Base-by-base conservation (phyloP, 805 yeast genomes). In the Suhomyces kilbournensis region DNA sequence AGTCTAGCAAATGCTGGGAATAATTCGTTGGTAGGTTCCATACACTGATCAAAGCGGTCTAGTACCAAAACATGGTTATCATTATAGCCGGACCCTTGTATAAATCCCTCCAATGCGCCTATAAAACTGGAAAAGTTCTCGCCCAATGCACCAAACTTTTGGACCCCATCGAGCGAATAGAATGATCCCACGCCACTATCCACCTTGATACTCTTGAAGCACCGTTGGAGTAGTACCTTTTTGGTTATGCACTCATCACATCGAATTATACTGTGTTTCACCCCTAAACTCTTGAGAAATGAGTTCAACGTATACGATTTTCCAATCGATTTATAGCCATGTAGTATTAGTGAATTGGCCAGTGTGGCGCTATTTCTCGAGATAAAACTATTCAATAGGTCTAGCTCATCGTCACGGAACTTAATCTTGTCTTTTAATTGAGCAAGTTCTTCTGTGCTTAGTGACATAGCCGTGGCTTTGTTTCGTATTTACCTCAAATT, bases 321-420 rank as follows among this genome's bases (percentile, higher is more conserved):
- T 0, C 85, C 85, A 15, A 77, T 66, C 1, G 83, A 72, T 49
- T 72, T 67, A 52, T 75, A 71, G 0, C 85, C 85, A 58, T 79
- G 82, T 3, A 80, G 69, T 2, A 78, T 60, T 9, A 80, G 45
- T 6, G 73, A 61, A 1, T 78, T 73, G 0, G 69, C 65, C 64
- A 70, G 67, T 2, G 61, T 32, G 3, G 52, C 57, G 1, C 59
- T 25, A 17, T 70, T 67, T 8, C 61, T 61, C 7, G 69, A 60
- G 1, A 80, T 49, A 48, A 71, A 76, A 0, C 75, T 61, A 32
- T 63, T 56, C 17, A 80, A 56, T 8, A 76, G 60, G 8, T 64
- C 69, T 19, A 72, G 50, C 57, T 80, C 77, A 4, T 55, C 46
- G 2, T 65, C 64, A 23, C 81, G 65, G 50, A 60, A 66, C 43